Evolutionary conservation across 768 basidiomycete species (phyloP), one percentile per base, ranked within the genome.

Genomic region (Pleurotus djamor): DNA sequence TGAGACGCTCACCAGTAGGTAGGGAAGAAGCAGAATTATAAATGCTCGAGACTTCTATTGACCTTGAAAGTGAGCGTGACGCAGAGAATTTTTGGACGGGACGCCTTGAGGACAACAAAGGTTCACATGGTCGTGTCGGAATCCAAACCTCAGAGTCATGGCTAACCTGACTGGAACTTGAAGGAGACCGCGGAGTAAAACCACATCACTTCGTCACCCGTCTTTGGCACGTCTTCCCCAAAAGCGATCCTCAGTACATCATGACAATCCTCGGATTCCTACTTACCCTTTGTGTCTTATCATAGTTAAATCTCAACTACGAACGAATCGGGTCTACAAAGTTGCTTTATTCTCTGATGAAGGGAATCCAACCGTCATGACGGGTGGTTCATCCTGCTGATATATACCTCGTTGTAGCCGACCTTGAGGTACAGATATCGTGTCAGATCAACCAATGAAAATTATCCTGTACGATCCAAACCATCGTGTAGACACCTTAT

Each of bases 1-100:
- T 89, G 63, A 65, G 47, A 17, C 16, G 9, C n/a, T 9, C 33
- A 2, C 17, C 6, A 17, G 50, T 52, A 52, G 12, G 8, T 48
- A 17, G 10, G 17, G 45, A 12, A 47, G 17, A 12, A 43, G n/a
- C 9, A 43, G 10, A 9, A 9, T 43, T 43, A 43, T 43, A 43
- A 9, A 43, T n/a, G 41, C 41, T 43, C 41, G 41, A 43, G 41
- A 43, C 41, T 43, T 43, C n/a, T 43, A 3, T 28, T 28, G 21
- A 9, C 41, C 10, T n/a, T 43, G 41, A 43, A n/a, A 43, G n/a
- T 43, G 10, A 43, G 41, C 41, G 9, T 43, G 41, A 4, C 10
- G n/a, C 41, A 9, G 10, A 43, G 9, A 43, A 43, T 10, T 43
- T 9, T n/a, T 10, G 41, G 41, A 43, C n/a, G 41, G 41, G 41